Conservation (phyloP, 352 stramenopile species). For the Globisporangium cystogenes region DNA sequence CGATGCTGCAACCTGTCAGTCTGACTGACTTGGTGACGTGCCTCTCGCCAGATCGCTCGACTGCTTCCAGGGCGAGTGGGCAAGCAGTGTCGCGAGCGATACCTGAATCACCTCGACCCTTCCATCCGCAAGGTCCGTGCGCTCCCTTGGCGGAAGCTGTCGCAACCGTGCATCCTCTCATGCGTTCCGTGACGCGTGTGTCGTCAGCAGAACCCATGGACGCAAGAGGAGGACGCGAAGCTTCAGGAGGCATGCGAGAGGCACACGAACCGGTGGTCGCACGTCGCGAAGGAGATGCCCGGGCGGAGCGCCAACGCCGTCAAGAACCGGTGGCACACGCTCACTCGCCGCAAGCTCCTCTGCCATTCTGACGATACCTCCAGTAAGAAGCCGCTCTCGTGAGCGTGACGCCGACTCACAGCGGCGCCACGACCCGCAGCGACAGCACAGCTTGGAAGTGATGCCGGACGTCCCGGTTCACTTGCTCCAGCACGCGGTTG, state of each 20-base stretch:
- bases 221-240: slow-evolving; percentile 30
- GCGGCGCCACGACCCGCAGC: slow-evolving; percentile 25
- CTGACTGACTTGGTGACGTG: background rate
- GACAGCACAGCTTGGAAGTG: slow-evolving; percentile 48
- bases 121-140: slow-evolving; percentile 31
- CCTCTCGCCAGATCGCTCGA: slow-evolving; percentile 30
- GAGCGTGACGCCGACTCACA: slow-evolving; percentile 19
- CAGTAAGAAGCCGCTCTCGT: background rate
- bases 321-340: slow-evolving; percentile 63
- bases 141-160: background rate
- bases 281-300: slow-evolving; percentile 37
- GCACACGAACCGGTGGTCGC: slow-evolving; percentile 35
- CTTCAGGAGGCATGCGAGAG: slow-evolving; percentile 18
- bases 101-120: slow-evolving; percentile 52
- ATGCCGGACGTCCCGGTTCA: slow-evolving; percentile 46
- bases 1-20: no score
- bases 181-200: background rate
- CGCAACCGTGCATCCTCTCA: background rate
- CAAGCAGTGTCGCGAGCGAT: slow-evolving; percentile 74
- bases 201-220: slow-evolving; percentile 38
- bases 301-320: slow-evolving; percentile 52
- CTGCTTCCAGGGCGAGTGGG: slow-evolving; percentile 50
- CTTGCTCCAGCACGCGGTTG: slow-evolving; percentile 54
- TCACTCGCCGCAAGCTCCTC: slow-evolving; percentile 19
- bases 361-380: background rate